Percentiles rank a stretch among this genome's conserved stretches.
Evolutionary conservation across 1,284 basidiomycete genomes (phyloP).

Genomic region (Volvariella volvacea): DNA sequence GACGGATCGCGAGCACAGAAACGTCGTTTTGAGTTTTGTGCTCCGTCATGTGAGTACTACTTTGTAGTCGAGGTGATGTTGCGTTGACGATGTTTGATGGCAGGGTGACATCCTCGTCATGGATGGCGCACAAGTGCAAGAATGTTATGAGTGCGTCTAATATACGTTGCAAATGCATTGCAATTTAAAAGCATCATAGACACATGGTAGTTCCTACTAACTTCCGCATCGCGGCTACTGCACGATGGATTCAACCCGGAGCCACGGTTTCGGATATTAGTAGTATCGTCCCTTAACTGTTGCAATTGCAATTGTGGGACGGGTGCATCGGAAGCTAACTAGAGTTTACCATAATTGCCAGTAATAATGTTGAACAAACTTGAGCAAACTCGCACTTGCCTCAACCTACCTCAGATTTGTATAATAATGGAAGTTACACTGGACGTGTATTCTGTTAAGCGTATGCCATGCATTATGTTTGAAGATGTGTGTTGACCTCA

Average conservation of each 20-base stretch:
- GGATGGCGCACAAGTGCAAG: conserved; percentile 62
- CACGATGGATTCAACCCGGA: conserved; percentile 28
- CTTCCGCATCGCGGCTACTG: conserved; percentile 45
- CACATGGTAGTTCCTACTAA: conserved; percentile 42
- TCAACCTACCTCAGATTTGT: too few relatives aligned
- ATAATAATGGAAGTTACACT: too few relatives aligned
- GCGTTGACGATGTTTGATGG: conserved; percentile 3
- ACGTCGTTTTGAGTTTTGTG: conserved; percentile 43
- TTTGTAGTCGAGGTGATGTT: background rate
- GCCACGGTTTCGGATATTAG: too few relatives aligned
- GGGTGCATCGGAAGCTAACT: too few relatives aligned
- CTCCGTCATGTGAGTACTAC: conserved; percentile 57
- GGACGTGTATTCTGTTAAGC: conserved; percentile 36
- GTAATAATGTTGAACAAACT: too few relatives aligned
- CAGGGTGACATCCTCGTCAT: conserved; percentile 74
- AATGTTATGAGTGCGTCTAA: conserved; percentile 56
- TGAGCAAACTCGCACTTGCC: too few relatives aligned
- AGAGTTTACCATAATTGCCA: too few relatives aligned
- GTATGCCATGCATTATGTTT: conserved; percentile 17
- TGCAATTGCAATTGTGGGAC: too few relatives aligned
- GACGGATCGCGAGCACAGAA: conserved; percentile 21
- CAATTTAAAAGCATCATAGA: conserved; percentile 17
- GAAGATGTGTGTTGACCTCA: conserved; percentile 3
- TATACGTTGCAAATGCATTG: background rate
- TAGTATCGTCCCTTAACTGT: too few relatives aligned